Evolutionary conservation across 1,139 yeast species (phyloP).

Genomic region (Diutina neorugosa): DNA sequence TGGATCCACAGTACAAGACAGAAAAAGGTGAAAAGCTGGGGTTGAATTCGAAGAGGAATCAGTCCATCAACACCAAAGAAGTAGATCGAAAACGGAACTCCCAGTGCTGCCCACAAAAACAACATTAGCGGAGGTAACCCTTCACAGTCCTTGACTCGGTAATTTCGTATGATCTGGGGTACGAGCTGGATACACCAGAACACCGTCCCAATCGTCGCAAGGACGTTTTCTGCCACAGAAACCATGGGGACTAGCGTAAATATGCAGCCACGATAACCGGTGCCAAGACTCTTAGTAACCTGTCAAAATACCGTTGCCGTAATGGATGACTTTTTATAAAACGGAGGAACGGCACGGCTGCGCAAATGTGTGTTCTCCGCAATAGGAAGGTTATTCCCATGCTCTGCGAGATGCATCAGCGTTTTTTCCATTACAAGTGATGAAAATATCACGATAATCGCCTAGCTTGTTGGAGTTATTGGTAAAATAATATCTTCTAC

Average conservation of each 20-base stretch:
- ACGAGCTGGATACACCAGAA: slow-evolving; percentile 85
- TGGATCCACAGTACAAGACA: slow-evolving; percentile 63
- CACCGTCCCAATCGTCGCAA: slow-evolving; percentile 84
- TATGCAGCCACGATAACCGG: background rate
- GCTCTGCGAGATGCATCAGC: background rate
- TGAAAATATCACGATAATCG: too few relatives aligned
- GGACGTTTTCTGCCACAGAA: slow-evolving; percentile 51
- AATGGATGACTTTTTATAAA: background rate
- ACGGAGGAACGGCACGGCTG: background rate
- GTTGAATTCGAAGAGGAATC: slow-evolving; percentile 74
- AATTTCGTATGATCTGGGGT: slow-evolving; percentile 74
- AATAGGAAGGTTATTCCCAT: background rate
- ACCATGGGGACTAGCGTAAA: background rate
- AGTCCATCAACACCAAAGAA: slow-evolving; percentile 63
- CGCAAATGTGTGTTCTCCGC: background rate
- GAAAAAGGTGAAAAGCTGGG: slow-evolving; percentile 69
- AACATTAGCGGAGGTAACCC: slow-evolving; percentile 82
- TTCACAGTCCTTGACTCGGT: slow-evolving; percentile 61
- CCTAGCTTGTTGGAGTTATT: too few relatives aligned
- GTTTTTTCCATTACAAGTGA: too few relatives aligned
- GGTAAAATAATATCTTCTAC: too few relatives aligned
- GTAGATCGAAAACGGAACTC: slow-evolving; percentile 74
- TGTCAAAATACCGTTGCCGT: background rate
- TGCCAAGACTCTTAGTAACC: background rate
- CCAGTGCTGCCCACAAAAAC: slow-evolving; percentile 75